Evolutionary conservation across 2,329 filamentous ascomycete species (phyloP).

Genomic region (Tetracladium maxilliforme): DNA sequence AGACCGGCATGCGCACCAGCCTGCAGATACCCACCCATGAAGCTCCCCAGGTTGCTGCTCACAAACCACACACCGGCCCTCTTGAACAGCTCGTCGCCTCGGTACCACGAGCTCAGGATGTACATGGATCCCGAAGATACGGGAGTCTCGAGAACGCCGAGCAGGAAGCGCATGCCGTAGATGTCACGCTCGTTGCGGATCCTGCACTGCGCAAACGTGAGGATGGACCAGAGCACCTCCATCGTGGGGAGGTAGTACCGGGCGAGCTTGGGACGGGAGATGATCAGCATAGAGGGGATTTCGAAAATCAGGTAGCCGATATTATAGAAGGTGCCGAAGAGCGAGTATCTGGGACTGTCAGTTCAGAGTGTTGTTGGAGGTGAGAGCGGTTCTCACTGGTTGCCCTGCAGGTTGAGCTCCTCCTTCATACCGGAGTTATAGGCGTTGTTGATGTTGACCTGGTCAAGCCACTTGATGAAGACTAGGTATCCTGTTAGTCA

Average conservation of each 20-base stretch:
- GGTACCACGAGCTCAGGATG: slow-evolving; percentile 2
- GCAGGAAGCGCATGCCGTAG: slow-evolving; percentile 2
- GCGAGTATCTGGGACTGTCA: slow-evolving; percentile 3
- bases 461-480: slow-evolving; percentile 28
- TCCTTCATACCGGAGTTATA: slow-evolving; percentile 18
- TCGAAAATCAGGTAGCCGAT: slow-evolving; percentile 9
- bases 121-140: slow-evolving; percentile 3
- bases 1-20: slow-evolving; percentile 11
- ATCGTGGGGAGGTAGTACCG: slow-evolving; percentile 7
- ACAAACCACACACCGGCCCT: slow-evolving; percentile 2
- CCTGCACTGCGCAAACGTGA: slow-evolving; percentile 5
- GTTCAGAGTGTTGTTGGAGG: too few relatives aligned
- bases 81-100: slow-evolving; percentile 8
- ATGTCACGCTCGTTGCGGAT: slow-evolving; percentile 1
- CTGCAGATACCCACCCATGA: slow-evolving; percentile 7
- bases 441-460: slow-evolving; percentile 13
- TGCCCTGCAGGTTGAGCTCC: slow-evolving; percentile 30
- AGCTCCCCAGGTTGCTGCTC: slow-evolving; percentile 1
- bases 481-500: slow-evolving; percentile 2
- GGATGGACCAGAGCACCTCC: slow-evolving; percentile 10
- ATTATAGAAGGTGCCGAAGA: slow-evolving; percentile 3
- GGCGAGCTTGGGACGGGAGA: slow-evolving; percentile 6
- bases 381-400: too few relatives aligned
- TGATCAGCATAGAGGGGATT: slow-evolving; percentile 9
- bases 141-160: slow-evolving; percentile 2